Percentiles rank a stretch among this genome's conserved stretches.
Evolutionary conservation across 495 filamentous ascomycete genomes (phyloP).

Genomic region (Neurospora discreta): DNA sequence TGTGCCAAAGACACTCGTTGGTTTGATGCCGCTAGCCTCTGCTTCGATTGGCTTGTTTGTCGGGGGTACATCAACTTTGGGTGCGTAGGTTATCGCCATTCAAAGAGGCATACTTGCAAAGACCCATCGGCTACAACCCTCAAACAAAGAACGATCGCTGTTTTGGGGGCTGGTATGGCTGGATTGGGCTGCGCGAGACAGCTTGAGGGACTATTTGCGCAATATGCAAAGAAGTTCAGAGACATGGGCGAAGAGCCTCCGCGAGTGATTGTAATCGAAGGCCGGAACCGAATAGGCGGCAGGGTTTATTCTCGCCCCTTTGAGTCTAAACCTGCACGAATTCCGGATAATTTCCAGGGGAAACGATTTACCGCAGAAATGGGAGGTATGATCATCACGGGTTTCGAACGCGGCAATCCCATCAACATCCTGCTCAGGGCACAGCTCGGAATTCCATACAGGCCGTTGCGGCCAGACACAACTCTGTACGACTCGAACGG

Average conservation of each 20-base stretch:
- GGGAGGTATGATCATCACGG: conserved; percentile 95
- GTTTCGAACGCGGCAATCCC: conserved; percentile 91
- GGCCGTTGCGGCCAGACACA: conserved; percentile 71
- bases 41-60: conserved; percentile 84
- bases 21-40: conserved; percentile 79
- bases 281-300: conserved; percentile 78
- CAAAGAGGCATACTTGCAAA: conserved; percentile 18
- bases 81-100: conserved; percentile 52
- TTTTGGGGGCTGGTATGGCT: conserved; percentile 91
- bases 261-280: conserved; percentile 75
- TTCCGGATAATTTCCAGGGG: conserved; percentile 30
- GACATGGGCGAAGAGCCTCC: conserved; percentile 53
- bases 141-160: conserved; percentile 59
- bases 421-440: conserved; percentile 81
- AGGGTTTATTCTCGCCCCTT: conserved; percentile 88
- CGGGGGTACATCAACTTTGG: conserved; percentile 96
- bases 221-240: conserved; percentile 57
- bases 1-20: conserved; percentile 87
- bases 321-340: conserved; percentile 24
- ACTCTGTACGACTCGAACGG: conserved; percentile 88
- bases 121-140: conserved; percentile 12
- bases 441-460: conserved; percentile 80
- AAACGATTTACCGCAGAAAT: conserved; percentile 81
- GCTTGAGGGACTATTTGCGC: conserved; percentile 68
- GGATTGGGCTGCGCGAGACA: conserved; percentile 89